Percentiles rank a stretch among this genome's conserved stretches.
These are phyloP conservation scores for Mrakiaceae sp. DNA, from an alignment of 1,284 basidiomycete genomes.

Conservation along the genomic window DNA sequence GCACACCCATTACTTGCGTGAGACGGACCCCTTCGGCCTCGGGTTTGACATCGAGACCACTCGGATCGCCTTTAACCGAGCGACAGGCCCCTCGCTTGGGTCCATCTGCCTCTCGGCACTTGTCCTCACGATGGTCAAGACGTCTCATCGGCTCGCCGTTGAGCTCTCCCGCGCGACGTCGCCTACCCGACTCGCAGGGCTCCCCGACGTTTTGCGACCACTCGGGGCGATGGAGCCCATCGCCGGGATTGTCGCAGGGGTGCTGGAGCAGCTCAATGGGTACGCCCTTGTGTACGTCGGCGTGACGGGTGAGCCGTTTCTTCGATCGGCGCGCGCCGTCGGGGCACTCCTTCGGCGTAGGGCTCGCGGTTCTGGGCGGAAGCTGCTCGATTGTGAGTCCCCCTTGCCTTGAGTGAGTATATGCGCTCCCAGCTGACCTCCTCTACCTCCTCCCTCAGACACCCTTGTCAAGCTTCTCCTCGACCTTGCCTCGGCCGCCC, in stretches of 20 bases:
- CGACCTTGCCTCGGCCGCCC: conserved; percentile 58
- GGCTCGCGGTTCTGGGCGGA: conserved; percentile 26
- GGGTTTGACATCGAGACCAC: conserved; percentile 40
- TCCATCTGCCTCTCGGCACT: conserved; percentile 64
- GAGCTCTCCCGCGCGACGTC: conserved; percentile 3
- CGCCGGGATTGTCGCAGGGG: conserved; percentile 42
- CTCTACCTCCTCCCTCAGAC: conserved; percentile 21
- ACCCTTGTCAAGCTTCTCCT: conserved; percentile 55
- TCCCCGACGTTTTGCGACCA: conserved; percentile 38
- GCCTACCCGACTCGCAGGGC: conserved; percentile 37
- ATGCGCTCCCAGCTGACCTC: background rate
- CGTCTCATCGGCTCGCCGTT: background rate
- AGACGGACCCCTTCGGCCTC: conserved; percentile 12
- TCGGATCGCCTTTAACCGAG: conserved; percentile 63
- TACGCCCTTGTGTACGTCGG: conserved; percentile 77
- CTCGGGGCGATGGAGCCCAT: conserved; percentile 32
- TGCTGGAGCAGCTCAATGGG: conserved; percentile 62
- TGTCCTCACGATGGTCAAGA: conserved; percentile 31
- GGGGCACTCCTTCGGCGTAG: conserved; percentile 36
- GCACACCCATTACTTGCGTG: conserved; percentile 15
- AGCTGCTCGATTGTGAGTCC: conserved; percentile 33
- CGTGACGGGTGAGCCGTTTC: conserved; percentile 73
- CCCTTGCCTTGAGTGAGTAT: background rate
- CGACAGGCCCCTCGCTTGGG: conserved; percentile 69
- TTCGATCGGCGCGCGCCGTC: conserved; percentile 57